A percentile compares a stretch with the other conserved stretches of the same genome.
Conservation (phyloP, 169 alveolate genomes). For the Plasmodium cynomolgi region DNA sequence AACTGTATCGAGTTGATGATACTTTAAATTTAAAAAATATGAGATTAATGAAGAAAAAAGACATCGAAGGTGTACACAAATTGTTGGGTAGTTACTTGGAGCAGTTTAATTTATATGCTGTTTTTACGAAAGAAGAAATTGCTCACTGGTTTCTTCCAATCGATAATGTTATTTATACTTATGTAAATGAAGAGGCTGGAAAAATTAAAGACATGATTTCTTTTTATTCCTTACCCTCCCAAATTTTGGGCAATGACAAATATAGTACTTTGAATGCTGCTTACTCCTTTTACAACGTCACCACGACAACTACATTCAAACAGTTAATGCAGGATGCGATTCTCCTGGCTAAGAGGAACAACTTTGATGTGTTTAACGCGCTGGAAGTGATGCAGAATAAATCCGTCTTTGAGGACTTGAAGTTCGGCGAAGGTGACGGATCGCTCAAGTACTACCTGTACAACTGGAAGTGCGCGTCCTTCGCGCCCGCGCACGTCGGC, state of each 20-base stretch:
- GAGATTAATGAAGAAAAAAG: slow-evolving; percentile 92
- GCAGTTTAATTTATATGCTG: slow-evolving; percentile 88
- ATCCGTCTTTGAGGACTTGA: slow-evolving; percentile 90
- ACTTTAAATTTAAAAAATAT: slow-evolving; percentile 81
- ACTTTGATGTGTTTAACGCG: slow-evolving; percentile 97
- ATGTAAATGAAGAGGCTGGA: slow-evolving; percentile 89
- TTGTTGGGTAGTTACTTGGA: slow-evolving; percentile 82
- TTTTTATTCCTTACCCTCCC: slow-evolving; percentile 93
- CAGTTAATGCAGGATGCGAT: slow-evolving; percentile 93
- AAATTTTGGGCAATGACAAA: slow-evolving; percentile 90
- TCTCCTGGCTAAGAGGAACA: slow-evolving; percentile 91
- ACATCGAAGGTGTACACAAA: slow-evolving; percentile 87
- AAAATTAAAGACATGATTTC: slow-evolving; percentile 93
- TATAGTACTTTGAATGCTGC: slow-evolving; percentile 90
- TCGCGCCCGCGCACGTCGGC: slow-evolving; percentile 50
- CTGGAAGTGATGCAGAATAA: slow-evolving; percentile 96
- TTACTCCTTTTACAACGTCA: slow-evolving; percentile 92
- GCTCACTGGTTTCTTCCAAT: slow-evolving; percentile 92
- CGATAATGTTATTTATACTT: slow-evolving; percentile 92
- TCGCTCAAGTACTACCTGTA: slow-evolving; percentile 95
- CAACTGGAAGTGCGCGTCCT: slow-evolving; percentile 93
- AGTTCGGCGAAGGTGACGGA: slow-evolving; percentile 98
- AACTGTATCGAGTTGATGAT: slow-evolving; percentile 88
- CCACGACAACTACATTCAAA: slow-evolving; percentile 84
- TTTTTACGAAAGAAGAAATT: slow-evolving; percentile 91